Evolutionary conservation across 2,329 filamentous ascomycete species (phyloP).

Genomic region (Colletotrichum australisinense): DNA sequence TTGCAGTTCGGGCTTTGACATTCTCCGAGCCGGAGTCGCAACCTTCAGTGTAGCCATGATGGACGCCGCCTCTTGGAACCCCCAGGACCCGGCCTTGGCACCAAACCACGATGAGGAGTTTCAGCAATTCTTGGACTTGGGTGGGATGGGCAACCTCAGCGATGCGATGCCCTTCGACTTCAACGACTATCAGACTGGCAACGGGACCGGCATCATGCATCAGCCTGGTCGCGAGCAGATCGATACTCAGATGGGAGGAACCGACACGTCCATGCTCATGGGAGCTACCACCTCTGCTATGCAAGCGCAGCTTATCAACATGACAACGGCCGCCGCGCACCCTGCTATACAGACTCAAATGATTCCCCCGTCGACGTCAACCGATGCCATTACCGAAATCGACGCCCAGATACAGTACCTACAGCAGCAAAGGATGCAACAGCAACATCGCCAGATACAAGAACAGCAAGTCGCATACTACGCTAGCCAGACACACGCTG

Average conservation of each 20-base stretch:
- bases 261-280: slow-evolving; percentile 51
- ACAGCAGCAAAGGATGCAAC: slow-evolving; percentile 71
- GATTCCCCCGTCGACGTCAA: slow-evolving; percentile 57
- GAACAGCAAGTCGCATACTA: slow-evolving; percentile 62
- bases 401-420: slow-evolving; percentile 75
- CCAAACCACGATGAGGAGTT: slow-evolving; percentile 69
- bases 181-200: slow-evolving; percentile 59
- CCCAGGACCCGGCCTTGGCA: slow-evolving; percentile 66
- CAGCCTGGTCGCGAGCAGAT: slow-evolving; percentile 52
- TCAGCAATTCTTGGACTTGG: slow-evolving; percentile 73
- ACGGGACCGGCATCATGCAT: slow-evolving; percentile 53
- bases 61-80: slow-evolving; percentile 65
- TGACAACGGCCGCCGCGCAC: slow-evolving; percentile 59
- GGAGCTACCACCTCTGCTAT: slow-evolving; percentile 37
- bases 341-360: slow-evolving; percentile 58
- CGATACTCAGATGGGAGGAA: slow-evolving; percentile 63
- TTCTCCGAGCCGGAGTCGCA: slow-evolving; percentile 3
- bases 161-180: slow-evolving; percentile 72
- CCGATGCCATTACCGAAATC: slow-evolving; percentile 67
- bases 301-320: slow-evolving; percentile 59
- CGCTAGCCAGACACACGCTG: slow-evolving; percentile 66
- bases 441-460: slow-evolving; percentile 68
- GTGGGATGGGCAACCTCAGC: slow-evolving; percentile 62
- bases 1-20: not conserved
- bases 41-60: slow-evolving; percentile 55